phyloP scores from a whole-genome alignment of 2,329 filamentous ascomycete species.

The Penicillium sp. region DNA sequence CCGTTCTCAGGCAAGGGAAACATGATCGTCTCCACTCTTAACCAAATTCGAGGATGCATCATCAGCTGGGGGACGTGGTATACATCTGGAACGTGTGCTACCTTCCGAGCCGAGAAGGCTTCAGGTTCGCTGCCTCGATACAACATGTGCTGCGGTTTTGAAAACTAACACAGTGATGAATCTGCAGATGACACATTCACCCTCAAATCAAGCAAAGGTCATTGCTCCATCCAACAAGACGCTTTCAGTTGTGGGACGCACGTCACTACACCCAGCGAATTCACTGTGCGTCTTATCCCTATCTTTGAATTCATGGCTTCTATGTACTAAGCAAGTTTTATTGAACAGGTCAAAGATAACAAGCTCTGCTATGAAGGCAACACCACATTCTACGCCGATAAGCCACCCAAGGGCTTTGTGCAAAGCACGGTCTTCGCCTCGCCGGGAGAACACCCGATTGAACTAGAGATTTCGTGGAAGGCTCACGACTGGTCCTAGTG shows the following conservation, averaged over 20 bases:
- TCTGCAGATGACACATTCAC: conserved; percentile 46
- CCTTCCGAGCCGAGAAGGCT: conserved; percentile 40
- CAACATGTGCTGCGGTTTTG: neutral
- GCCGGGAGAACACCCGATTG: conserved; percentile 31
- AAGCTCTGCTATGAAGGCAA: conserved; percentile 35
- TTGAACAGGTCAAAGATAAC: conserved; percentile 29
- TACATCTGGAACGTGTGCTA: conserved; percentile 64
- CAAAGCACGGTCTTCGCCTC: conserved; percentile 37
- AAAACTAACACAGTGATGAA: neutral
- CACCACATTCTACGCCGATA: conserved; percentile 40
- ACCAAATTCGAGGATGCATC: conserved; percentile 57
- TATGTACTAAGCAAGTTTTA: neutral
- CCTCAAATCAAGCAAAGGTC: conserved; percentile 57
- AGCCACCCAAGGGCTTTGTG: conserved; percentile 34
- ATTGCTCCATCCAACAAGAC: conserved; percentile 56
- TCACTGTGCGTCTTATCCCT: conserved; percentile 27
- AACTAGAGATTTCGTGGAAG: conserved; percentile 36
- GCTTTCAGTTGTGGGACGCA: conserved; percentile 53
- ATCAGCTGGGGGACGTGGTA: conserved; percentile 69
- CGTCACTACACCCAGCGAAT: conserved; percentile 28
- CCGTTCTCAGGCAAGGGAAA: conserved; percentile 61
- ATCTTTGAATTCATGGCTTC: neutral
- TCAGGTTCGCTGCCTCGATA: conserved; percentile 26
- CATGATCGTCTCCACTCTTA: conserved; percentile 51
- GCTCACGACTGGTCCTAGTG: conserved; percentile 6